Conservation (phyloP, 768 basidiomycete genomes). For the Dictyophora rubrovolvata region DNA sequence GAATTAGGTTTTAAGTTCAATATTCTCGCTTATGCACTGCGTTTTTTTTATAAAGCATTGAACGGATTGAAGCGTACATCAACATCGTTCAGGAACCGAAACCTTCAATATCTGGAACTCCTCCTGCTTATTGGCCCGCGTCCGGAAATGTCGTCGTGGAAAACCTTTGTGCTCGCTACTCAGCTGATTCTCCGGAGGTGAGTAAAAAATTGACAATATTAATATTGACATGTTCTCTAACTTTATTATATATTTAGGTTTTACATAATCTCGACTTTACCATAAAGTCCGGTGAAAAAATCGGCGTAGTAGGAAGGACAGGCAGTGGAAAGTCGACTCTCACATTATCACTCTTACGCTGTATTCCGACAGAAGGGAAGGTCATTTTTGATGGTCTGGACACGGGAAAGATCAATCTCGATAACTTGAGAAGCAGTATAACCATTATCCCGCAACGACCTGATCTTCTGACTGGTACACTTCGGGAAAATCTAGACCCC, state of each 20-base stretch:
- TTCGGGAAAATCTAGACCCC: conserved; percentile 12
- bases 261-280: conserved; percentile 34
- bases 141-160: conserved; percentile 46
- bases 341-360: conserved; percentile 27
- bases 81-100: conserved; percentile 47
- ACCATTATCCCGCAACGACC: conserved; percentile 21
- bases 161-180: conserved; percentile 46
- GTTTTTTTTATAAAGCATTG: conserved; percentile 14
- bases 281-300: conserved; percentile 27
- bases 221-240: background rate
- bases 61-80: conserved; percentile 39
- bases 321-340: conserved; percentile 15
- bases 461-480: conserved; percentile 9
- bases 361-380: conserved; percentile 28
- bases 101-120: conserved; percentile 30
- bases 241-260: conserved; percentile 18
- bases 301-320: conserved; percentile 28
- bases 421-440: conserved; percentile 25
- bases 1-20: background rate
- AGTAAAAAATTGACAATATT: background rate
- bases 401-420: conserved; percentile 24
- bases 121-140: conserved; percentile 60
- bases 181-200: conserved; percentile 15
- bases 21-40: background rate
- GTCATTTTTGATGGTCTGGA: conserved; percentile 27